Evolutionary conservation across 2,329 filamentous ascomycete genomes (phyloP).

Genomic region (Domatiomyces globalis): DNA sequence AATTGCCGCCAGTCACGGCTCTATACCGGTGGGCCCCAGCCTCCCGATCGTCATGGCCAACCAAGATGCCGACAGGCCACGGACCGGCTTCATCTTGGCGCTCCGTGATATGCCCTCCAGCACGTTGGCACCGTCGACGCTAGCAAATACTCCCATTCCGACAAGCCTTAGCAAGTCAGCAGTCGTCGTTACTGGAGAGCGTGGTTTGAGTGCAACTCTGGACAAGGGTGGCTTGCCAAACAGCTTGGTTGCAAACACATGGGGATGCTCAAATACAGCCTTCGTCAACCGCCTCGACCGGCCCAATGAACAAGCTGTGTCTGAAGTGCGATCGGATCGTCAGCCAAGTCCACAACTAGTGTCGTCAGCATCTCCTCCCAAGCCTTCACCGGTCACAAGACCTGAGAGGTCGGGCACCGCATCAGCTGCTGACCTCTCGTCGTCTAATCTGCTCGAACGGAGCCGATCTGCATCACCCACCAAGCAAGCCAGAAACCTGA

Average conservation of each 20-base stretch:
- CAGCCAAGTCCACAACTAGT: conserved; percentile 10
- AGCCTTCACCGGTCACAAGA: conserved; percentile 8
- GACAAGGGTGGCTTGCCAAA: conserved; percentile 61
- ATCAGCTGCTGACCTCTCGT: not conserved
- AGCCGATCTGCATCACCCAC: conserved; percentile 18
- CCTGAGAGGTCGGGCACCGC: not conserved
- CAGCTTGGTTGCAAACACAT: conserved; percentile 81
- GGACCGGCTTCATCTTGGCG: conserved; percentile 20
- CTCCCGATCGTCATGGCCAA: conserved; percentile 24
- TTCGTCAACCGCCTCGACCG: conserved; percentile 48
- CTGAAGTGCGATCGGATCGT: conserved; percentile 17
- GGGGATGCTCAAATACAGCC: conserved; percentile 78
- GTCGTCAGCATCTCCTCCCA: conserved; percentile 12
- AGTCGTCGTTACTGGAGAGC: conserved; percentile 65
- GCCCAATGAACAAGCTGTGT: conserved; percentile 32
- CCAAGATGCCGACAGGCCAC: conserved; percentile 24
- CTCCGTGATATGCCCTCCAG: conserved; percentile 39
- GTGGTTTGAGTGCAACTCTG: conserved; percentile 49
- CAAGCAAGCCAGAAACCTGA: conserved; percentile 38
- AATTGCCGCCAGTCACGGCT: conserved; percentile 69
- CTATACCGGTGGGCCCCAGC: conserved; percentile 51
- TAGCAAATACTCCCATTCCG: conserved; percentile 67
- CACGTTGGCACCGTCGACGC: conserved; percentile 63
- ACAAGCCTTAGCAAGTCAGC: conserved; percentile 80
- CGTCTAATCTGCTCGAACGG: conserved; percentile 7